Percentiles rank a stretch among this genome's conserved stretches.
These are phyloP conservation scores for Trifolium fragiferum DNA, from an alignment of 306 rosid genomes.

Conservation along the genomic window DNA sequence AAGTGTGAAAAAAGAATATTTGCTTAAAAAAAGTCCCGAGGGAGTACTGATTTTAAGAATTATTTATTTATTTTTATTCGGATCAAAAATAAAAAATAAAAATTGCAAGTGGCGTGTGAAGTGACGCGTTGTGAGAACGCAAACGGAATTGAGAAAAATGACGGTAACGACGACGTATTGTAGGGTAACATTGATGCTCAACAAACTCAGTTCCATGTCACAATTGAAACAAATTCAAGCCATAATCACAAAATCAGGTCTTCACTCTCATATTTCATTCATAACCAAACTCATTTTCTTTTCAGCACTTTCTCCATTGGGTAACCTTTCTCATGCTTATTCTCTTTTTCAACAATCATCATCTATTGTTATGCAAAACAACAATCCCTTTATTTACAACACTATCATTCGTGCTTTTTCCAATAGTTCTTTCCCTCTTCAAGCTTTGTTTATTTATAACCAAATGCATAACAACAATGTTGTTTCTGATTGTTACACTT, in stretches of 20 bases:
- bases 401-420: conserved; percentile 77
- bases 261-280: conserved; percentile 37
- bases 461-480: conserved; percentile 45
- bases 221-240: conserved; percentile 57
- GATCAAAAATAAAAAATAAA: no score
- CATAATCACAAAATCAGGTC: conserved; percentile 54
- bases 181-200: conserved; percentile 38
- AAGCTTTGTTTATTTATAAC: conserved; percentile 54
- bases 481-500: conserved; percentile 56
- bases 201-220: conserved; percentile 53
- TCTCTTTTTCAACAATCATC: conserved; percentile 64
- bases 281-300: conserved; percentile 49
- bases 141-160: no score
- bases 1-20: no score
- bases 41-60: no score
- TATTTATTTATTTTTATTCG: no score
- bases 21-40: no score
- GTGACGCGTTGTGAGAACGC: no score
- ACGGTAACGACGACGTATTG: conserved; percentile 26
- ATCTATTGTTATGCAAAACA: conserved; percentile 42
- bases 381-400: conserved; percentile 53
- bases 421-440: conserved; percentile 54
- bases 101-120: no score
- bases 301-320: conserved; percentile 61
- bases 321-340: conserved; percentile 63